Evolutionary conservation across 2,329 filamentous ascomycete species (phyloP).

Genomic region (Remersonia thermophila): DNA sequence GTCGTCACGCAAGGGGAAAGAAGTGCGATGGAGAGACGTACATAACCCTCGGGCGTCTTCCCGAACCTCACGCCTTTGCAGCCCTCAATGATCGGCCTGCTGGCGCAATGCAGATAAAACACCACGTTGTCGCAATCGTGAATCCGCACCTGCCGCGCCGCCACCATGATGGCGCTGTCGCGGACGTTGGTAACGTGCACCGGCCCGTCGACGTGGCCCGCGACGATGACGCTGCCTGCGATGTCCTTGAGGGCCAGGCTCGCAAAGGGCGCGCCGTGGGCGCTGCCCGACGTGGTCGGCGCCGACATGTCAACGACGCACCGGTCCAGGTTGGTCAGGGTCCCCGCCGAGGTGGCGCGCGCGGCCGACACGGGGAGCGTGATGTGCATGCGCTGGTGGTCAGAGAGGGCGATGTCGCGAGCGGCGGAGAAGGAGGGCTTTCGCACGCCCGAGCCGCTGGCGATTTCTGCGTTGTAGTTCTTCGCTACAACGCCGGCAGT

Average conservation of each 20-base stretch:
- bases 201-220: constrained; percentile 66
- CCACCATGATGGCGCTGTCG: constrained; percentile 64
- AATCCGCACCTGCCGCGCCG: constrained; percentile 80
- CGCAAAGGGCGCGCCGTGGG: constrained; percentile 53
- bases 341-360: constrained; percentile 60
- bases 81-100: constrained; percentile 88
- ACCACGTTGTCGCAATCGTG: constrained; percentile 74
- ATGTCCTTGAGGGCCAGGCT: constrained; percentile 57
- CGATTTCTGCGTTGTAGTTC: constrained; percentile 48
- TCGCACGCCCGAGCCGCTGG: constrained; percentile 33
- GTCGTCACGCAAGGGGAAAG: too few relatives aligned
- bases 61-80: constrained; percentile 70
- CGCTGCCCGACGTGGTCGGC: too few relatives aligned
- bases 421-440: constrained; percentile 53
- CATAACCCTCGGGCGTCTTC: constrained; percentile 56
- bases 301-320: constrained; percentile 75
- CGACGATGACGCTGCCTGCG: constrained; percentile 58
- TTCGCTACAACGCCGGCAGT: constrained; percentile 16
- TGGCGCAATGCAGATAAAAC: constrained; percentile 70
- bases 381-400: constrained; percentile 59
- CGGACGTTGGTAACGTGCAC: constrained; percentile 68
- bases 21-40: constrained; percentile 23
- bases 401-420: constrained; percentile 50
- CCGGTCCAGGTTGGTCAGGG: constrained; percentile 52
- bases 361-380: constrained; percentile 61